Base-by-base conservation (phyloP, 441 rosid species). In the Rhodomyrtus psidioides region DNA sequence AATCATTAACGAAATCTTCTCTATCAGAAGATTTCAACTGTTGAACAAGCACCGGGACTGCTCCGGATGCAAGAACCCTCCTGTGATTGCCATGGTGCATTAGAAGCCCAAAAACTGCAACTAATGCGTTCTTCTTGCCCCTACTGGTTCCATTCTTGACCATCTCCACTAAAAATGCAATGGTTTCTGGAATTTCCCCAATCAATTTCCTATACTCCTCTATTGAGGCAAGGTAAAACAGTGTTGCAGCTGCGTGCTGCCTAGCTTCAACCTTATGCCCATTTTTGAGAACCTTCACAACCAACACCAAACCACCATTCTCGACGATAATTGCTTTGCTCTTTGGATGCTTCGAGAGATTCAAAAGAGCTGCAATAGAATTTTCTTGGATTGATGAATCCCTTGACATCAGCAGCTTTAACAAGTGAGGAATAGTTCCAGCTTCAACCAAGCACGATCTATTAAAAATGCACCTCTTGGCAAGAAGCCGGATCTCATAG, bases 381-480 rank as follows among this genome's bases (percentile, higher is more conserved):
- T 93, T 95, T 57, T 95, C 96, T 85, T 95, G 97, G 44, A 88
- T 60, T 42, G 75, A 82, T 14, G 90, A 62, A 89, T 94, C 94
- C 79, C 82, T 75, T 0, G 92, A 90, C 26, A 86, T 76, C 34
- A 93, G 75, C 85, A 94, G 84, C 83, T 88, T 87, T 91, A 97
- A 85, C 0, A 95, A 86, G 87, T 84, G 83, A 39, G 93, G 91
- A 49, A 95, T 88, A 54, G 85, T 84, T 19, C 96, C 94, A 70
- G 93, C 90, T 89, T 95, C 97, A 76, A 92, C 93, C 86, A 95
- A 91, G 89, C 98, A 94, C 89, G 92, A 91, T 84, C 97, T 88
- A 86, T 89, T 92, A 84, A 95, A 95, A 90, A 93, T 87, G 92
- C 91, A 93, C 62, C 91, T 85, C 84, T 95, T 97, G 75, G 95